Conservation (phyloP, 768 basidiomycete species). For the Lyophyllum atratum region DNA sequence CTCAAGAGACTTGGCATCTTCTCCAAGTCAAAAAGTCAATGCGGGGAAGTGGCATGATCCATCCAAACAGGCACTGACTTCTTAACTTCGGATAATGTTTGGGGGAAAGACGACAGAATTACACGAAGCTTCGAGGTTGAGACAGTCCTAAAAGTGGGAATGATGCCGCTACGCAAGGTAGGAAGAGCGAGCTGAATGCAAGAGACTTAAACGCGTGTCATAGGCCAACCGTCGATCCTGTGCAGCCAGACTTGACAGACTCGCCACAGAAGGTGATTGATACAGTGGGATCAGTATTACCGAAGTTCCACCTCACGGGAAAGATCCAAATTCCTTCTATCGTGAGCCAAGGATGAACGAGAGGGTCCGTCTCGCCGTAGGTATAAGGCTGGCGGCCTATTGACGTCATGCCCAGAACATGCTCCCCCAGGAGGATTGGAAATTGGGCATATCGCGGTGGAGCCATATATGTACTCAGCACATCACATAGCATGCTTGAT, state of each 20-base stretch:
- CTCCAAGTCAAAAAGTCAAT: neutral
- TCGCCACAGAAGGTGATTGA: neutral
- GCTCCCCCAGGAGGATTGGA: too few relatives aligned
- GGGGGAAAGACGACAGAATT: constrained; percentile 9
- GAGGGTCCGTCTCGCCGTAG: too few relatives aligned
- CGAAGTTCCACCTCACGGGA: neutral
- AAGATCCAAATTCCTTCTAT: neutral
- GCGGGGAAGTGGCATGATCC: constrained; percentile 8
- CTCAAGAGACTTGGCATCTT: constrained; percentile 9
- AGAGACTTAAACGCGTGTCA: neutral
- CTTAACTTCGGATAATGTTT: constrained; percentile 19
- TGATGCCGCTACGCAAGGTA: neutral
- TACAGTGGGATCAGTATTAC: neutral
- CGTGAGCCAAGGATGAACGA: neutral
- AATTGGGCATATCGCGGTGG: too few relatives aligned
- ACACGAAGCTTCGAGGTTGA: neutral
- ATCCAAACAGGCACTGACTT: constrained; percentile 2
- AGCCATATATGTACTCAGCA: too few relatives aligned
- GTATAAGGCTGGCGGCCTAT: too few relatives aligned
- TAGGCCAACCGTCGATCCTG: neutral
- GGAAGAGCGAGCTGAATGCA: neutral
- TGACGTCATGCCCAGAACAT: too few relatives aligned
- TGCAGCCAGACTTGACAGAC: neutral
- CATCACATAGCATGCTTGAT: too few relatives aligned
- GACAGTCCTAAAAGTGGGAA: neutral